Evolutionary conservation across 495 filamentous ascomycete genomes (phyloP).

Genomic region (Aspergillus haitiensis): DNA sequence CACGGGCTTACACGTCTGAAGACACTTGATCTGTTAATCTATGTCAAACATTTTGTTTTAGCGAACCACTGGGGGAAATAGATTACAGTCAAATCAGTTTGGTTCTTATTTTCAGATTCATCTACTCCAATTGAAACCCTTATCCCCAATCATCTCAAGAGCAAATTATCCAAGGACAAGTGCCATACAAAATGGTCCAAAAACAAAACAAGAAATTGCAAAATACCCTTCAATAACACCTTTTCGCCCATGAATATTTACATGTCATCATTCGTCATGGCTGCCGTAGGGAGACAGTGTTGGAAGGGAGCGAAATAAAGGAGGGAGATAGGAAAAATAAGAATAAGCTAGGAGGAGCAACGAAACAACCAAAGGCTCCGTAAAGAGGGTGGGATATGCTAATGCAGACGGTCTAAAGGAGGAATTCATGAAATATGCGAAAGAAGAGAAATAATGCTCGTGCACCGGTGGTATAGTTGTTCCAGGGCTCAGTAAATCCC

Average conservation of each 20-base stretch:
- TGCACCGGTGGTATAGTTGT: conserved; percentile 22
- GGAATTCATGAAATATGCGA: not conserved
- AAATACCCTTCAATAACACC: conserved; percentile 21
- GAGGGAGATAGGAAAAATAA: conserved; percentile 5
- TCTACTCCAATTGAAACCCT: too few relatives aligned
- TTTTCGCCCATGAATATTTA: conserved; percentile 22
- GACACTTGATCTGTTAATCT: too few relatives aligned
- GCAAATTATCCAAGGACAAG: not conserved
- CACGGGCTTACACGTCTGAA: too few relatives aligned
- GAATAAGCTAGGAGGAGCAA: not conserved
- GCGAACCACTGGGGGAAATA: too few relatives aligned
- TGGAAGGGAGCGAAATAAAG: conserved; percentile 21
- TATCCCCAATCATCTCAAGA: not conserved
- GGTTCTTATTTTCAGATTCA: too few relatives aligned
- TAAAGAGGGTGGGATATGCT: not conserved
- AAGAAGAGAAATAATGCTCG: conserved; percentile 10
- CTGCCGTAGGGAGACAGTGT: conserved; percentile 19
- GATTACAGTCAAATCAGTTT: too few relatives aligned
- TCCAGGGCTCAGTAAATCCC: conserved; percentile 55
- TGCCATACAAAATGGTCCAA: conserved; percentile 9
- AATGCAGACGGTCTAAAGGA: not conserved
- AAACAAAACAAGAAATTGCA: conserved; percentile 15
- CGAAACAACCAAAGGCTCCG: not conserved
- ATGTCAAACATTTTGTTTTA: too few relatives aligned
- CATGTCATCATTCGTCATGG: conserved; percentile 38